A percentile compares a stretch with the other conserved stretches of the same genome.
These are phyloP conservation scores for Dimocarpus longan DNA, from an alignment of 345 rosid genomes.

Conservation along the genomic window DNA sequence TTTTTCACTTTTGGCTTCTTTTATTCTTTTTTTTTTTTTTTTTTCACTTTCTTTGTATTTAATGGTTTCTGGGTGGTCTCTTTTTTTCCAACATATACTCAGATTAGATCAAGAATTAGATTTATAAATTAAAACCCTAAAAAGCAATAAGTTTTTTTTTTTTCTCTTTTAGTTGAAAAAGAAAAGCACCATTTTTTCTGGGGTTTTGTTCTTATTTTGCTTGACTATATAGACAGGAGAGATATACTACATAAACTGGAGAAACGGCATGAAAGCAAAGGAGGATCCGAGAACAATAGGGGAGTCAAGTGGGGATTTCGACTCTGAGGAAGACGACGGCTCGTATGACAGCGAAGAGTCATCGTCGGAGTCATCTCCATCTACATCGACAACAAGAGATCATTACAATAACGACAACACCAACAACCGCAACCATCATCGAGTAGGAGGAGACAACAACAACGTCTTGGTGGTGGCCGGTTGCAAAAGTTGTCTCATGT, in stretches of 20 bases:
- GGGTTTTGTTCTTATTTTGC: background rate
- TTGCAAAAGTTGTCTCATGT: conserved; percentile 93
- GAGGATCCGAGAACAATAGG: conserved; percentile 61
- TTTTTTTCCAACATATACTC: conserved; percentile 16
- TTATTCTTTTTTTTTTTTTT: conserved; percentile 15
- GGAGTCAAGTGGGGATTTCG: conserved; percentile 41
- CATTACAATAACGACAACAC: conserved; percentile 9
- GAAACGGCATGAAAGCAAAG: conserved; percentile 61
- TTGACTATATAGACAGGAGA: conserved; percentile 68
- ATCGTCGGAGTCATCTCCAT: conserved; percentile 64
- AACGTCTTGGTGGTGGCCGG: conserved; percentile 86
- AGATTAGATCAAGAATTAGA: conserved; percentile 21
- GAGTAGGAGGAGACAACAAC: conserved; percentile 34
- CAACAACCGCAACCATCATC: background rate
- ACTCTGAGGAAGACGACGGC: conserved; percentile 57
- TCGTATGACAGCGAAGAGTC: conserved; percentile 76
- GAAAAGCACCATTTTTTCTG: background rate
- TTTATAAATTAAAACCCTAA: conserved; percentile 38
- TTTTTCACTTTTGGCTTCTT: conserved; percentile 22
- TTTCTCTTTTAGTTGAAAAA: background rate
- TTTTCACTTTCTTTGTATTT: conserved; percentile 36
- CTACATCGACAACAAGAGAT: conserved; percentile 34
- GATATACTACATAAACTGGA: conserved; percentile 83
- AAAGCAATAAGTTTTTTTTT: background rate
- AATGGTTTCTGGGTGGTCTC: conserved; percentile 26